Base-by-base conservation (phyloP, 164 flowering plant genomes). In the Pachysandra terminalis region DNA sequence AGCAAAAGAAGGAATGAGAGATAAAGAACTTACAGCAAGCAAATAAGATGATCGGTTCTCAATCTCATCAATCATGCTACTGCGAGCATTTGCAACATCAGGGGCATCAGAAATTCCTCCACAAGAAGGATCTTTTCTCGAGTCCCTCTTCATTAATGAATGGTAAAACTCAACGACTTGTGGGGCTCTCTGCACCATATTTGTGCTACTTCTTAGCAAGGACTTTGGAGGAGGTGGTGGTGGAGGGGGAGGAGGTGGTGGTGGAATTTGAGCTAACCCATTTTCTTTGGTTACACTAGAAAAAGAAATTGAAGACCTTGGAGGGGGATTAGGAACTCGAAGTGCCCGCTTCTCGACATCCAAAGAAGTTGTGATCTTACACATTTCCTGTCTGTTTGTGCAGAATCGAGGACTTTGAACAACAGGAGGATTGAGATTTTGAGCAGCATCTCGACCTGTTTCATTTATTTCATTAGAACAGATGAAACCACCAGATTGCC, bases 61-160 rank as follows among this genome's bases (percentile, higher is more conserved):
- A 55, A 93, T 93, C 83, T 93, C 98, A 52, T 85, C 98, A 61
- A 91, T 93, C 98, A 93, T 91, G 83, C 82, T 87, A 80, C 91
- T 90, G 28, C 86, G 88, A 27, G 78, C 97, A 80, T 84, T 83
- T 25, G 92, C 81, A 41, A 91, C 92, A 70, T 81, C 81, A 15
- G 82, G 59, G 25, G 74, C 78, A 55, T 89, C 96, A 68, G 72
- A 78, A 5, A 67, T 45, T 60, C 85, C 92, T 53, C 87, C 88
- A 73, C 77, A 78, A 13, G 82, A 61, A 70, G 93, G 74, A 60
- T 93, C 98, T 78, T 82, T 90, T 71, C 90, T 85, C 0, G 91
- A 81, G 55, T 91, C 98, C 70, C 97, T 81, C 82, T 85, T 90
- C 98, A 93, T 93, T 19, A 91, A 82, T 55, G 98, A 84, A 81